Evolutionary conservation across 805 yeast genomes (phyloP).

Genomic region (Tetrapisispora nanseiensis): DNA sequence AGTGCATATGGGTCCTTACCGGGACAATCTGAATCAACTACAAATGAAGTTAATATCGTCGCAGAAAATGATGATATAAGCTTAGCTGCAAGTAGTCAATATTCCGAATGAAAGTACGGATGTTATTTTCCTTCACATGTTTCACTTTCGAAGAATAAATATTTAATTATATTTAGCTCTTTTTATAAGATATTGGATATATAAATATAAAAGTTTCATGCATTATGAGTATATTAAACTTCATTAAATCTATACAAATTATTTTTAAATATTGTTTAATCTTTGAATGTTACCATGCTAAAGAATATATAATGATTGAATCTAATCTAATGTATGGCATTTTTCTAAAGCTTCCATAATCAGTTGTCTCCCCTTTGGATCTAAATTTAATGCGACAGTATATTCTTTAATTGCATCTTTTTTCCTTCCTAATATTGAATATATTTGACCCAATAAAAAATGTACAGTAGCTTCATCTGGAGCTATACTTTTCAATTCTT

Average conservation of each 20-base stretch:
- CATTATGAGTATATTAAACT: not conserved
- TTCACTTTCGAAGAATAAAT: too few relatives aligned
- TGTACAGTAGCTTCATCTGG: conserved; percentile 96
- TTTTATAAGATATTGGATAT: not conserved
- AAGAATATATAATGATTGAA: not conserved
- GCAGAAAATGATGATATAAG: conserved; percentile 1
- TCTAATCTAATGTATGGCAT: conserved; percentile 23
- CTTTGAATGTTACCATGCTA: not conserved
- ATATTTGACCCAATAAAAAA: conserved; percentile 76
- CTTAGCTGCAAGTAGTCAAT: conserved; percentile 5
- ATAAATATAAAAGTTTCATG: not conserved
- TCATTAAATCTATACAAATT: too few relatives aligned
- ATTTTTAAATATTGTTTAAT: too few relatives aligned
- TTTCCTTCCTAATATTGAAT: conserved; percentile 63
- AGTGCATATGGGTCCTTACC: conserved; percentile 2
- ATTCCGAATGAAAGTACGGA: conserved; percentile 2
- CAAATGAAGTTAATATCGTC: not conserved
- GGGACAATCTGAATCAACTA: not conserved
- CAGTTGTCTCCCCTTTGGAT: conserved; percentile 84
- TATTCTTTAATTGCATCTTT: conserved; percentile 75
- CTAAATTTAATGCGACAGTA: conserved; percentile 81
- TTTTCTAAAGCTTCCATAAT: conserved; percentile 76
- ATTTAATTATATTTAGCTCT: too few relatives aligned
- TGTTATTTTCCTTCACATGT: not conserved
- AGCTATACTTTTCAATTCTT: conserved; percentile 59